A percentile compares a stretch with the other conserved stretches of the same genome.
Evolutionary conservation across 2,329 filamentous ascomycete genomes (phyloP).

Genomic region (Pseudogymnoascus verrucosus): DNA sequence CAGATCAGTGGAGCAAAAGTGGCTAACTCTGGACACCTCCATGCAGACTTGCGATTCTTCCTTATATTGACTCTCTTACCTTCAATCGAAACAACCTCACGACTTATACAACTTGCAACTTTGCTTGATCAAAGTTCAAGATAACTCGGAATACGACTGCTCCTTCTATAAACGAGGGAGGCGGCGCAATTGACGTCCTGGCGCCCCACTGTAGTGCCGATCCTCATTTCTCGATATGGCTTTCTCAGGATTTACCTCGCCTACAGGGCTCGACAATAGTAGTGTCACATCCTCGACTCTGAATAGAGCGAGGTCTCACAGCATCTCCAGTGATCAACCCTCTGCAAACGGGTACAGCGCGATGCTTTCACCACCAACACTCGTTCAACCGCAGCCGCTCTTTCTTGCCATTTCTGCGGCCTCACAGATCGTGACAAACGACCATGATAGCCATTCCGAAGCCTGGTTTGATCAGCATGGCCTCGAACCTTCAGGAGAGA

Average conservation of each 20-base stretch:
- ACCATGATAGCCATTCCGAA: conserved; percentile 68
- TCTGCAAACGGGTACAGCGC: conserved; percentile 50
- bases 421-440: conserved; percentile 83
- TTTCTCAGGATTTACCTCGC: conserved; percentile 1
- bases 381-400: conserved; percentile 67
- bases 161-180: conserved; percentile 3
- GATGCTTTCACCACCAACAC: conserved; percentile 57
- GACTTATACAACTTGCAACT: conserved; percentile 1
- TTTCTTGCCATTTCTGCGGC: conserved; percentile 87
- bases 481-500: conserved; percentile 56
- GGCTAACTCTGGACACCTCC: neutral
- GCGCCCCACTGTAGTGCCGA: neutral
- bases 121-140: neutral
- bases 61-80: neutral
- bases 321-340: conserved; percentile 63
- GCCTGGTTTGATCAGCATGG: conserved; percentile 63
- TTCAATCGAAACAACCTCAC: neutral
- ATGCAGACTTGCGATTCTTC: neutral
- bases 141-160: neutral
- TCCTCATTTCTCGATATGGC: conserved; percentile 5
- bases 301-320: conserved; percentile 33
- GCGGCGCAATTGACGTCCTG: neutral
- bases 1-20: conserved; percentile 6
- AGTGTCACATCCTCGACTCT: neutral
- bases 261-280: neutral